phyloP scores from a whole-genome alignment of 208 protist genomes.

The Trypanosoma vivax region DNA sequence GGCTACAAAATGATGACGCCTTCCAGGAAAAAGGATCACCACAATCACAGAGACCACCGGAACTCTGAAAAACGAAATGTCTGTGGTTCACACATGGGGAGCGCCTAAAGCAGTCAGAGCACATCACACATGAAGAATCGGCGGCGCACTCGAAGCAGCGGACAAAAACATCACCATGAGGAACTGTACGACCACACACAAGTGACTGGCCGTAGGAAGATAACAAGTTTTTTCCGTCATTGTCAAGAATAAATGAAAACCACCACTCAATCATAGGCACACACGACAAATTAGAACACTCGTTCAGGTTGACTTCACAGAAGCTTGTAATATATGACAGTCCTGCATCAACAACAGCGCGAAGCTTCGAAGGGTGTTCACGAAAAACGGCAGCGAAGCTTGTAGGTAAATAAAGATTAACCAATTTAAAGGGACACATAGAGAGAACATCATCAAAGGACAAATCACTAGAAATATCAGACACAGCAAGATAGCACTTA shows the following conservation, averaged over 20 bases:
- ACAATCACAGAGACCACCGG: conserved; percentile 90
- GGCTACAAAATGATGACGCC: conserved; percentile 49
- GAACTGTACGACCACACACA: conserved; percentile 50
- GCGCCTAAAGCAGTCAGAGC: conserved; percentile 85
- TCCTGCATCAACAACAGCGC: conserved; percentile 29
- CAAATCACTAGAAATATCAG: conserved; percentile 11
- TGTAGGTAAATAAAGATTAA: conserved; percentile 7
- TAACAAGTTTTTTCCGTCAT: conserved; percentile 12
- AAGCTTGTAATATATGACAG: conserved; percentile 15
- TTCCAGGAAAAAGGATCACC: conserved; percentile 87
- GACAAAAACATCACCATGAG: conserved; percentile 50
- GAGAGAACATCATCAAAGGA: conserved; percentile 13
- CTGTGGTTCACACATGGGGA: conserved; percentile 74
- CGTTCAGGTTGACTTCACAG: background rate
- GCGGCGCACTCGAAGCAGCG: conserved; percentile 85
- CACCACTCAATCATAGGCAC: conserved; percentile 32
- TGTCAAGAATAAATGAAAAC: conserved; percentile 20
- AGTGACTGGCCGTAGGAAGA: background rate
- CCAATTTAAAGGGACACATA: no score
- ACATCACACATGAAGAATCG: conserved; percentile 87
- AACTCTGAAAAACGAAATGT: conserved; percentile 51
- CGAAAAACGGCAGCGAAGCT: background rate
- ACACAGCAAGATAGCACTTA: no score
- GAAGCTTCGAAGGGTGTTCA: conserved; percentile 29
- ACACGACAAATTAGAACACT: background rate